These are phyloP conservation scores for Kitagawia praeruptora DNA, from an alignment of 129 eudicot genomes.

Conservation along the genomic window DNA sequence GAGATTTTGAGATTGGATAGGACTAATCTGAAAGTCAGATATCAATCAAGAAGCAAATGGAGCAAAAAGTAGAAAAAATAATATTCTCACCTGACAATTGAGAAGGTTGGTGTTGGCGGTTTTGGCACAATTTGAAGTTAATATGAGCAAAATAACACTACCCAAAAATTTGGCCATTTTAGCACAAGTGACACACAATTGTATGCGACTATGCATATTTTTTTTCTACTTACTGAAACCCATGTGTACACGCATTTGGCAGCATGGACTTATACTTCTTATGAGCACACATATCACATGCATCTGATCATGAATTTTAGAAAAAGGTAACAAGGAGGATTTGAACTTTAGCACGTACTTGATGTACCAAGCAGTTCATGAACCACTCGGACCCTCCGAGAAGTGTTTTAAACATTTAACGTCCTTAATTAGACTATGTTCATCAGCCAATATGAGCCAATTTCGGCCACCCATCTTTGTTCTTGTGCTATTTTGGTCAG, in stretches of 20 bases:
- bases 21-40: no score
- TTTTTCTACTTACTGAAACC: neutral
- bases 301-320: no score
- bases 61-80: neutral
- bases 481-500: neutral
- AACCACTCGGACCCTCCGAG: neutral
- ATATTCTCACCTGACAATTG: no score
- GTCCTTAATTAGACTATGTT: neutral
- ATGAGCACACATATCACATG: no score
- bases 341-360: neutral
- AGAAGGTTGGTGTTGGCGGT: neutral
- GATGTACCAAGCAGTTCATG: neutral
- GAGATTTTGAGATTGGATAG: no score
- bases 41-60: neutral
- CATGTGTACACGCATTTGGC: neutral
- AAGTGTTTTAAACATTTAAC: neutral
- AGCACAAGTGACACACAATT: neutral
- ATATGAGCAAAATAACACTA: neutral
- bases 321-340: neutral
- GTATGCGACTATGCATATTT: no score
- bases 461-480: neutral
- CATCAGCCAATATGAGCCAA: neutral
- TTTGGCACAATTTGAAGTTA: neutral
- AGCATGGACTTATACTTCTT: no score
- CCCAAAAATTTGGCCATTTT: neutral